phyloP scores from a whole-genome alignment of 768 basidiomycete genomes.

The Tephrocybe sp. region DNA sequence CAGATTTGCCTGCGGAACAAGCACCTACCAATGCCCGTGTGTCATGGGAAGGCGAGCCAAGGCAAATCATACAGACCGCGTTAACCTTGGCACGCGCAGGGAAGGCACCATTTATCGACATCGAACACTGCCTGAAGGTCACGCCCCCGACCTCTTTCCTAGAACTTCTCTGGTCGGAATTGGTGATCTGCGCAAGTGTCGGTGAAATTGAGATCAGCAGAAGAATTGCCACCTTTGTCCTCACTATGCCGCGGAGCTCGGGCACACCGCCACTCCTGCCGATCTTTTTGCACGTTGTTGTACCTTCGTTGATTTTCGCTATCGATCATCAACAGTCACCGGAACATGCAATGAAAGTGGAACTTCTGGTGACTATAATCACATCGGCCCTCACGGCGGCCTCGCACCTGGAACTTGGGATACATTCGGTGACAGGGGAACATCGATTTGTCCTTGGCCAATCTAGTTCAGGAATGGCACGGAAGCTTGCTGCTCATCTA shows the following conservation, averaged over 20 bases:
- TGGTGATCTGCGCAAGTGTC: conserved; percentile 49
- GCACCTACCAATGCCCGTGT: conserved; percentile 24
- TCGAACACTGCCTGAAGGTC: conserved; percentile 63
- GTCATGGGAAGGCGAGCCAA: conserved; percentile 54
- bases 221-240: conserved; percentile 65
- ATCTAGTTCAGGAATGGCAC: conserved; percentile 61
- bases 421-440: conserved; percentile 53
- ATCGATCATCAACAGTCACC: conserved; percentile 54
- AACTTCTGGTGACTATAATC: conserved; percentile 65
- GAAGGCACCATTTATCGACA: conserved; percentile 64
- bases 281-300: conserved; percentile 66
- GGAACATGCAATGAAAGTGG: conserved; percentile 58
- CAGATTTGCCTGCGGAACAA: conserved; percentile 9
- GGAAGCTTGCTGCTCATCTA: conserved; percentile 64
- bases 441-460: conserved; percentile 57
- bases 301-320: conserved; percentile 57
- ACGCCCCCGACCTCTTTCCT: conserved; percentile 63
- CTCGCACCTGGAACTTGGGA: conserved; percentile 70
- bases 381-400: conserved; percentile 67
- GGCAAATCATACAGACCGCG: conserved; percentile 55
- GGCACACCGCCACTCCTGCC: conserved; percentile 65
- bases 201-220: conserved; percentile 64
- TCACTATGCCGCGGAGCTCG: conserved; percentile 59
- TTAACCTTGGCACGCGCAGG: conserved; percentile 58
- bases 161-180: conserved; percentile 66